Conservation (phyloP, 176 grass and related monocot species). For the Saccharum officinarum region DNA sequence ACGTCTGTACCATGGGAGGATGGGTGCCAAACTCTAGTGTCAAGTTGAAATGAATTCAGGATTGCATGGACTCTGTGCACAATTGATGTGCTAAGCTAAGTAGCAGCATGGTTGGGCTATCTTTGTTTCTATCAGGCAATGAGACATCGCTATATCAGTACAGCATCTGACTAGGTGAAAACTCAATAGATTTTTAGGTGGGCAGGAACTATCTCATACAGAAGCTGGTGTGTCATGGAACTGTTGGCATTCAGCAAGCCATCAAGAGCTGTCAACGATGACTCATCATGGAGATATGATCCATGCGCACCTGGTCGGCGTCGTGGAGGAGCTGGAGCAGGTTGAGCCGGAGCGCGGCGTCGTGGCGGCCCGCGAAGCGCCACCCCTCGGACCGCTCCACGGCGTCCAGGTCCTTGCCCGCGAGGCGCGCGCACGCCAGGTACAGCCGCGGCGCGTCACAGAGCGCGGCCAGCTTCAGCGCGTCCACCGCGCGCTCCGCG, state of each 20-base stretch:
- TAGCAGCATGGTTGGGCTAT: background rate
- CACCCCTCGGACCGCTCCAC: constrained; percentile 68
- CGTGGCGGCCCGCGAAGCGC: constrained; percentile 58
- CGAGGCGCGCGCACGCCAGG: constrained; percentile 54
- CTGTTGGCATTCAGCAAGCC: background rate
- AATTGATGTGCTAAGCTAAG: too few species aligned
- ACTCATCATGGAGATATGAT: background rate
- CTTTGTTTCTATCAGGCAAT: background rate
- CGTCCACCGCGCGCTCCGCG: constrained; percentile 50
- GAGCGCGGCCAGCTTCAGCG: constrained; percentile 64
- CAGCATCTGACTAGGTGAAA: background rate
- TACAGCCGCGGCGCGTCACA: constrained; percentile 70
- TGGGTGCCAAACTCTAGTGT: too few species aligned
- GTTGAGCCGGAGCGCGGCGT: constrained; percentile 48
- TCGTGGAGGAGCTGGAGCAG: constrained; percentile 62
- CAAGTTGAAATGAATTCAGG: too few species aligned
- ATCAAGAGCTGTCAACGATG: background rate
- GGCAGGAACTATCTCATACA: background rate
- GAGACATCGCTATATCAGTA: too few species aligned
- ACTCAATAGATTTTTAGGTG: background rate
- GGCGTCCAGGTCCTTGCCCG: constrained; percentile 54
- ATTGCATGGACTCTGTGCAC: too few species aligned
- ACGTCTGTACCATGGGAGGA: too few species aligned
- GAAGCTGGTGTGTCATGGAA: background rate
- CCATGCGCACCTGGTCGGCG: constrained; percentile 38